Evolutionary conservation across 2,329 filamentous ascomycete species (phyloP), one percentile per base, ranked within the genome.

Genomic region (Rhexocercosporidium sp.): DNA sequence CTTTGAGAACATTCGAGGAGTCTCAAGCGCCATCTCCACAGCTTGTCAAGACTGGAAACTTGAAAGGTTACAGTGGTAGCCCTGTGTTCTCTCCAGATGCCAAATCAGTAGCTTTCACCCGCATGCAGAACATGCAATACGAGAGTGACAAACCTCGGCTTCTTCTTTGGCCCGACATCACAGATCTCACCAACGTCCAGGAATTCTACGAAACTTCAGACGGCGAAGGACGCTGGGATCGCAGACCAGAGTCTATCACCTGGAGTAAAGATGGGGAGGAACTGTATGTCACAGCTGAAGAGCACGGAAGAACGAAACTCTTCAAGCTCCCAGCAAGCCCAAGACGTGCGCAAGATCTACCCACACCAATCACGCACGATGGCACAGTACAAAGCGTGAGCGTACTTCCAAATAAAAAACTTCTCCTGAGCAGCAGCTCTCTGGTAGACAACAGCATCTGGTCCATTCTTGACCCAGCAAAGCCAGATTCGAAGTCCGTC

Each of bases 11-110:
- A 3, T 94, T 91, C 75, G 79, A 82, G 5, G 83, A 88, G 61
- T 71, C 78, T 63, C 75, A 84, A 76, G 78, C 88, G 69, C 81
- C 83, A 27, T 66, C 77, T 62, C 88, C 84, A 3, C 84, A 82
- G 75, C 80, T 85, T 62, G 82, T 87, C 64, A 83, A 84, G 76
- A 90, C 87, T 25, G 85, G 83, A 65, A 81, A 81, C 75, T 77
- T 92, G 75, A 80, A 83, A 68, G 92, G 92, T 7, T 92, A 93
- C 72, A 87, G 85, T 27, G 83, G 83, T 20, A 81, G 81, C 2
- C 93, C 94, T 0, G 84, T 86, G 0, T 97, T 96, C 79, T 94
- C 92, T 3, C 88, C 88, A 3, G 85, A 91, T 74, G 92, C 92
- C 11, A 86, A 83, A 41, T 85, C 86, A 67, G 82, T 95, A 29